Base-by-base conservation (phyloP, 202 grass and related monocot species). In the Schoenoplectus tabernaemontani region DNA sequence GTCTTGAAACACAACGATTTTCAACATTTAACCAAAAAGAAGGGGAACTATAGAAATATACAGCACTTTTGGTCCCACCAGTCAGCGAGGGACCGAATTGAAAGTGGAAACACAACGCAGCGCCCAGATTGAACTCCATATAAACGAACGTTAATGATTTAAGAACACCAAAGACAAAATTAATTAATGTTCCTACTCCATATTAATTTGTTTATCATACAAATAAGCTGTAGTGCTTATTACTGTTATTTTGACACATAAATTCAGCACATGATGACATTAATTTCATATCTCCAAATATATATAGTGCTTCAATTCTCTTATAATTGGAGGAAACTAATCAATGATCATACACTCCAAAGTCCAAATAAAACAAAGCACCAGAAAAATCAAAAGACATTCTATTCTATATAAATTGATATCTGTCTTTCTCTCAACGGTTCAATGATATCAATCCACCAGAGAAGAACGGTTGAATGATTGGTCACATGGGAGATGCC, bases 401-500 rank as follows among this genome's bases (percentile, higher is more conserved):
- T 7, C 15, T 19, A 4, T 32, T 15, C 42, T 46, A 47, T 71
- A 23, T 68, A n/a, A n/a, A 19, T 68, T 3, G 42, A 48, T 32
- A 73, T 53, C 5, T 10, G 19, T 56, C 6, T 53, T 50, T 68
- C 42, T 71, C 67, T 28, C 20, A 53, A 73, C 43, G 26, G 23
- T 73, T 73, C 23, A 51, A 73, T 71, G 67, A 71, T 71, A 71
- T 71, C 12, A 71, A 48, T 71, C 11, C 67, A 47, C 11, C 10
- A 71, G 11, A 26, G 42, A 28, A 71, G 67, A 73, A 39, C 28
- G 78, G 62, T 64, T 77, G 83, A 83, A 68, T 88, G 82, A 93
- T 90, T 48, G 76, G 43, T 50, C 83, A 90, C 88, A 88, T 93
- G 83, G 87, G 58, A 69, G 65, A 62, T 68, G 77, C 76, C 77